phyloP scores from a whole-genome alignment of 495 filamentous ascomycete genomes.

The Letharia columbiana region DNA sequence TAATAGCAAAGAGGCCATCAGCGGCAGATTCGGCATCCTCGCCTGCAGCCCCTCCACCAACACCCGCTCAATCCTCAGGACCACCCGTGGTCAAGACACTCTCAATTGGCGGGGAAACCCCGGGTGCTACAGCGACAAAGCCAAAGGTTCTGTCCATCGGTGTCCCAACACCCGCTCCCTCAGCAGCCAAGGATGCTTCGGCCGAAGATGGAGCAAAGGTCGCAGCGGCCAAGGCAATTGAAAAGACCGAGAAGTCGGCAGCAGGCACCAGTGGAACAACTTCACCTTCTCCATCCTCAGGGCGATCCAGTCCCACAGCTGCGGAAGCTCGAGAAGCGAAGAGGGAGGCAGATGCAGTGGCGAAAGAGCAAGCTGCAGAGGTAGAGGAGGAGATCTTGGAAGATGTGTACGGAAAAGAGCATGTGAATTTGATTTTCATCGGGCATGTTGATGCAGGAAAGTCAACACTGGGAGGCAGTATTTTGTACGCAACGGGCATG shows the following conservation, averaged over 20 bases:
- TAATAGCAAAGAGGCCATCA: conserved; percentile 57
- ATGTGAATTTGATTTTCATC: conserved; percentile 97
- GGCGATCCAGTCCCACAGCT: conserved; percentile 60
- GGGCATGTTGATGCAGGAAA: conserved; percentile 98
- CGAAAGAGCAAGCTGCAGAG: conserved; percentile 78
- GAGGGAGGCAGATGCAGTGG: conserved; percentile 74
- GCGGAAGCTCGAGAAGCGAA: conserved; percentile 40
- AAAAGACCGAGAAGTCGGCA: conserved; percentile 59
- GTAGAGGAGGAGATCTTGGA: conserved; percentile 85
- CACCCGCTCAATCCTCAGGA: conserved; percentile 33
- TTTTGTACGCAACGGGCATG: conserved; percentile 92
- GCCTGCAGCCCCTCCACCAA: conserved; percentile 25
- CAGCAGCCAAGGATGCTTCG: conserved; percentile 45
- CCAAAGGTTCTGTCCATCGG: conserved; percentile 60
- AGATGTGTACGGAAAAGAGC: conserved; percentile 97
- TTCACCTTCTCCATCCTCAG: conserved; percentile 70
- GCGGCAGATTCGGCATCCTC: conserved; percentile 33
- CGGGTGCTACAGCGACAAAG: conserved; percentile 46
- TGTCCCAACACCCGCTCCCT: conserved; percentile 35
- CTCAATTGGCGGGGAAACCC: conserved; percentile 47
- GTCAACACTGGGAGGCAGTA: conserved; percentile 85
- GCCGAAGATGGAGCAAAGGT: conserved; percentile 56
- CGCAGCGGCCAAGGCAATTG: conserved; percentile 70
- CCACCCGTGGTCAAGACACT: conserved; percentile 63
- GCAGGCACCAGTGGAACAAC: conserved; percentile 55